These are phyloP conservation scores for Coemansia sp. DNA, from an alignment of 192 early-diverging fungal genomes.

Conservation along the genomic window DNA sequence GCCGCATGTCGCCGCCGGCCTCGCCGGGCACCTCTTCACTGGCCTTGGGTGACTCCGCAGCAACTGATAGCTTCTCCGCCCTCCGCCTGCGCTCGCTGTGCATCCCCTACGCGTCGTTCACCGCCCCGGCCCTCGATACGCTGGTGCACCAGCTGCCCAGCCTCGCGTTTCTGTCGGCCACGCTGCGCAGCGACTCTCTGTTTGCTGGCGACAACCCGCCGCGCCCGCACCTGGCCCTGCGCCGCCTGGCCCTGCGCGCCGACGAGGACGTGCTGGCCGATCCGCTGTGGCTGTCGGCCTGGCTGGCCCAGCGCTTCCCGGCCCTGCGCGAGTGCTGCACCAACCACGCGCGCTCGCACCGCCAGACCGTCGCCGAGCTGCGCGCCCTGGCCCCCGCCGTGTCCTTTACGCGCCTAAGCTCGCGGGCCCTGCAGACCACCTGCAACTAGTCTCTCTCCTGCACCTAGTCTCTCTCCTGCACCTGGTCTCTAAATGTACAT, in stretches of 20 bases:
- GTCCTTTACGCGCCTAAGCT: conserved; percentile 31
- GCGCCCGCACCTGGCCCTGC: conserved; percentile 16
- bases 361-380: conserved; percentile 25
- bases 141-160: conserved; percentile 36
- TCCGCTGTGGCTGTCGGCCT: conserved; percentile 31
- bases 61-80: neutral
- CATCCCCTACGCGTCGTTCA: conserved; percentile 38
- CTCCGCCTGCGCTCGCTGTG: conserved; percentile 16
- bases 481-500: conserved; percentile 9
- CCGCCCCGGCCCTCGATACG: conserved; percentile 29
- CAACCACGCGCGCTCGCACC: conserved; percentile 41
- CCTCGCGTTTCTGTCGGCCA: conserved; percentile 24
- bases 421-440: conserved; percentile 31
- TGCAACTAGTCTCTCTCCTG: conserved; percentile 4
- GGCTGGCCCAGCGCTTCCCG: conserved; percentile 41
- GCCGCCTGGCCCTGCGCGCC: conserved; percentile 30
- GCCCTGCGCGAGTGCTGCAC: conserved; percentile 39
- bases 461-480: neutral
- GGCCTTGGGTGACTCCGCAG: too few species aligned
- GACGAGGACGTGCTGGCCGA: conserved; percentile 48
- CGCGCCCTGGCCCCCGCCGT: conserved; percentile 27
- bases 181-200: conserved; percentile 37
- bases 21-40: neutral
- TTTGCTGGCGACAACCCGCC: neutral
- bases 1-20: conserved; percentile 19